A percentile compares a stretch with the other conserved stretches of the same genome.
Conservation (phyloP, 352 stramenopile genomes). For the Globisporangium canariense region DNA sequence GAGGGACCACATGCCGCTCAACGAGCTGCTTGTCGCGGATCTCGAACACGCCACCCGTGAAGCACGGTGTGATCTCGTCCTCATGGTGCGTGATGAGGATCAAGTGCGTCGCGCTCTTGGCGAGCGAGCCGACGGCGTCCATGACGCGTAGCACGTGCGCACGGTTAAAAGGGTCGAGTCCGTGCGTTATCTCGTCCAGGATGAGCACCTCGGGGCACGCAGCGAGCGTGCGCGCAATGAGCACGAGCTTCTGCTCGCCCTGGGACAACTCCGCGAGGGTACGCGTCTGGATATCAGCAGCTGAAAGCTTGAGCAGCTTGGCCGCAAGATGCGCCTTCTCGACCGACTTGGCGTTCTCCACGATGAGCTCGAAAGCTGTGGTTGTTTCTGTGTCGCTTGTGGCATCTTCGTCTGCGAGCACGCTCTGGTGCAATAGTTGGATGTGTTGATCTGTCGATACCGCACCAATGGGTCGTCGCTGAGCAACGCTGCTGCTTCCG, state of each 20-base stretch:
- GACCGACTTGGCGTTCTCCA: conserved; percentile 34
- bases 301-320: conserved; percentile 32
- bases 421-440: conserved; percentile 50
- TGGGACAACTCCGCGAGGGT: conserved; percentile 81
- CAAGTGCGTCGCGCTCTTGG: conserved; percentile 43
- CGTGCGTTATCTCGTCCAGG: conserved; percentile 91
- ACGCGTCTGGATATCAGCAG: conserved; percentile 27
- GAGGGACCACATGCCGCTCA: conserved; percentile 1
- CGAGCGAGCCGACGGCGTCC: conserved; percentile 63
- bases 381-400: conserved; percentile 11
- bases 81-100: conserved; percentile 93
- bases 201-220: conserved; percentile 76
- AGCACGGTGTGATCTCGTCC: conserved; percentile 85
- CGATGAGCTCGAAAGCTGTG: conserved; percentile 36
- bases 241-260: conserved; percentile 90
- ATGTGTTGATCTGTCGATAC: conserved; percentile 91
- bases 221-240: conserved; percentile 83
- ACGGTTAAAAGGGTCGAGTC: conserved; percentile 85
- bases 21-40: conserved; percentile 68
- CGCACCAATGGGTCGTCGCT: conserved; percentile 38
- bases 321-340: conserved; percentile 32
- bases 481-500: background rate
- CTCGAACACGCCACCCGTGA: conserved; percentile 72
- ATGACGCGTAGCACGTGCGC: conserved; percentile 72
- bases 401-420: conserved; percentile 16